Conservation (phyloP, 768 basidiomycete species). For the Clavulina sp. region DNA sequence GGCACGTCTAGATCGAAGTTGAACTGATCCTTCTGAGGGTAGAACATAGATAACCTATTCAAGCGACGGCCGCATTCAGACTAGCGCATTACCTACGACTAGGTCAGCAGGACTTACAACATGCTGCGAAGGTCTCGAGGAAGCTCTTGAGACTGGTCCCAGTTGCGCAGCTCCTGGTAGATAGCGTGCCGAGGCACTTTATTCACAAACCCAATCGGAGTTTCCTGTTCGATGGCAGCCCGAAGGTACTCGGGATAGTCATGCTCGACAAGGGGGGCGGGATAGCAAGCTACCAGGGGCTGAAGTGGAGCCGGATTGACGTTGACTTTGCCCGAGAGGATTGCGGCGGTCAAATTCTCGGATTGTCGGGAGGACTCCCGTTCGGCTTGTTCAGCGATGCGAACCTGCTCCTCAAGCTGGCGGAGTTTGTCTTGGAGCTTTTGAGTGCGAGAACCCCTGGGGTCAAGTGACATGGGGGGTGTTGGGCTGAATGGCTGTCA, state of each 20-base stretch:
- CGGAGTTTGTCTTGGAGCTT: neutral
- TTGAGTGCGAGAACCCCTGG: no score
- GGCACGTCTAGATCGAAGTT: neutral
- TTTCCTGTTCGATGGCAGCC: neutral
- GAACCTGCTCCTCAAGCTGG: neutral
- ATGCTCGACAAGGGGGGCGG: neutral
- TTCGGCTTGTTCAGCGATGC: neutral
- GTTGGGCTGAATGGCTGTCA: no score
- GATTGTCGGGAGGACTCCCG: neutral
- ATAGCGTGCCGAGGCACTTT: neutral
- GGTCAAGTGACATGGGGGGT: no score
- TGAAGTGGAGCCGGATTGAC: neutral
- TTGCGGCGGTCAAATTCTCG: neutral
- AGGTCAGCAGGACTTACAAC: neutral
- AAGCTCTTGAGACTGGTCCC: neutral
- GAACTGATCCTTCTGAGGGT: neutral
- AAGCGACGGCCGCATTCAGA: neutral
- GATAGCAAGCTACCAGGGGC: neutral
- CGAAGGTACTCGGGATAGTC: neutral
- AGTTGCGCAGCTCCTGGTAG: neutral
- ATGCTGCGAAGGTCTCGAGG: neutral
- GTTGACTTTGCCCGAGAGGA: neutral
- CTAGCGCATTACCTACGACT: neutral
- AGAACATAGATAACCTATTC: neutral
- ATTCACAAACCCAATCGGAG: neutral